Evolutionary conservation across 169 alveolate species (phyloP).

Genomic region (Plasmodium vinckei): DNA sequence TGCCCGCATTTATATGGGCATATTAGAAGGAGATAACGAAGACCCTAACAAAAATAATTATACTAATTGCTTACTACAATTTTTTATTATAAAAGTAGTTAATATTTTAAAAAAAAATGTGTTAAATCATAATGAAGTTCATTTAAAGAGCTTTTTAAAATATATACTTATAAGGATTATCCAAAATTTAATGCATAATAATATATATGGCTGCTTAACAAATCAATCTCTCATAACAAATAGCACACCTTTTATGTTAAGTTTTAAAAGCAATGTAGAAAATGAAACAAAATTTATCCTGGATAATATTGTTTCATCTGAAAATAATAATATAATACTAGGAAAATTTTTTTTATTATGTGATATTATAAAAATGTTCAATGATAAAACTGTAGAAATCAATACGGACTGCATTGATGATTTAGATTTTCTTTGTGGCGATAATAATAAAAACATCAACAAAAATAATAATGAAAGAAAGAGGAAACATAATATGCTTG

Average conservation of each 20-base stretch:
- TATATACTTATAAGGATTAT: conserved; percentile 6
- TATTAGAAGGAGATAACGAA: conserved; percentile 3
- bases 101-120: conserved; percentile 31
- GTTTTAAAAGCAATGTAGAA: not conserved
- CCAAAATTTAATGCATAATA: not conserved
- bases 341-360: conserved; percentile 16
- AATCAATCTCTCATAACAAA: not conserved
- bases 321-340: conserved; percentile 9
- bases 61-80: conserved; percentile 8
- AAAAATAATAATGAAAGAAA: conserved; percentile 1
- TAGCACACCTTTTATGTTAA: not conserved
- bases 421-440: not conserved
- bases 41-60: not conserved
- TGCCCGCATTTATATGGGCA: conserved; percentile 18
- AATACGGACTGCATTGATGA: not conserved
- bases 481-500: not conserved
- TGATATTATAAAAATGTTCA: conserved; percentile 23
- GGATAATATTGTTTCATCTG: not conserved
- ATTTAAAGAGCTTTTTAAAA: conserved; percentile 15
- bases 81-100: conserved; percentile 35
- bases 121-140: not conserved
- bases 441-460: not conserved
- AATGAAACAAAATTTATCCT: not conserved
- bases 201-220: not conserved
- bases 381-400: not conserved